These are phyloP conservation scores for Eimeria falciformis DNA, from an alignment of 169 alveolate species.

Conservation along the genomic window DNA sequence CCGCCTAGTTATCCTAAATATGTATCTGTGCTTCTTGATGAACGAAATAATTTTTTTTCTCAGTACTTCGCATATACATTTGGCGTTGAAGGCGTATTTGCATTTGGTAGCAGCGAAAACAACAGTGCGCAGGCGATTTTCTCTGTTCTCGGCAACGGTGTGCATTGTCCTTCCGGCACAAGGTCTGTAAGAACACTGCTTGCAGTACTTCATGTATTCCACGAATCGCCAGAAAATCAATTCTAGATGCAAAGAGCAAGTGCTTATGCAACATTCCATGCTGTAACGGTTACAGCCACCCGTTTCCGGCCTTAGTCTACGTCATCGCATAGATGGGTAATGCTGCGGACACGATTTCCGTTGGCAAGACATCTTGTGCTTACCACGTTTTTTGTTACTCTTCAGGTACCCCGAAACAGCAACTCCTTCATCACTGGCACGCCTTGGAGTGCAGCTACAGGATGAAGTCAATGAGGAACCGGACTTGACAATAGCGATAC, in stretches of 20 bases:
- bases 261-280: no score
- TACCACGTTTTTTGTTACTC: neutral
- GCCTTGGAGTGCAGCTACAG: slow-evolving; percentile 58
- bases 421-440: slow-evolving; percentile 54
- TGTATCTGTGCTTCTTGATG: no score
- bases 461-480: slow-evolving; percentile 52
- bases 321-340: no score
- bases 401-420: slow-evolving; percentile 64
- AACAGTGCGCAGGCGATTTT: slow-evolving; percentile 62
- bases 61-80: slow-evolving; percentile 76
- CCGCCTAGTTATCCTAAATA: no score
- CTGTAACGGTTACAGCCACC: no score
- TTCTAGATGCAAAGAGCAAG: no score
- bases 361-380: no score
- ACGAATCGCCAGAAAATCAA: no score
- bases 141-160: slow-evolving; percentile 70
- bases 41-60: neutral
- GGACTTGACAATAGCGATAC: slow-evolving; percentile 45
- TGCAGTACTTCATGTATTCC: neutral
- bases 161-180: slow-evolving; percentile 48
- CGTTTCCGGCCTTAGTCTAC: no score
- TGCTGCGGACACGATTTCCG: no score
- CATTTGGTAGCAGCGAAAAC: slow-evolving; percentile 65
- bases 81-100: slow-evolving; percentile 62
- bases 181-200: slow-evolving; percentile 1